Evolutionary conservation across 2,329 filamentous ascomycete genomes (phyloP).

Genomic region (Scopulariopsis brevicaulis): DNA sequence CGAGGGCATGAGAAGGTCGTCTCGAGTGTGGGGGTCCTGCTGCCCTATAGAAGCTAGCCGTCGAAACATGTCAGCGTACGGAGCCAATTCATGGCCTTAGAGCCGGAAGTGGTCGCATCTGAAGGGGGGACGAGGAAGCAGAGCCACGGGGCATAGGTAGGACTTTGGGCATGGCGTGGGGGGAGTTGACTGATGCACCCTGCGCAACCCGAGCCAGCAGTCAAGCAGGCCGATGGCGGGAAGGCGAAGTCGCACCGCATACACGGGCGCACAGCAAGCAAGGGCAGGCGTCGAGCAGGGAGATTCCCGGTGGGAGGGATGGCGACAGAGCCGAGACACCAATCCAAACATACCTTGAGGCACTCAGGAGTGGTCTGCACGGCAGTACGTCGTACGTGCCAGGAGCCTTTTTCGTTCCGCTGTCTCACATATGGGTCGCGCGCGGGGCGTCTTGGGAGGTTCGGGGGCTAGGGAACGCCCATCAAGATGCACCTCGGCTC

Average conservation of each 20-base stretch:
- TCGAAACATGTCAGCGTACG: conserved; percentile 27
- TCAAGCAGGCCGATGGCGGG: not conserved
- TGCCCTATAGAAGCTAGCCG: conserved; percentile 31
- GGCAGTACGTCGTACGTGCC: not conserved
- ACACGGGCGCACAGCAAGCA: not conserved
- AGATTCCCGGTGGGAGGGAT: not conserved
- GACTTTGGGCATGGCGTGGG: not conserved
- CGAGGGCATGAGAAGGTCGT: conserved; percentile 46
- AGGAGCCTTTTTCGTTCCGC: not conserved
- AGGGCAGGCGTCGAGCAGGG: not conserved
- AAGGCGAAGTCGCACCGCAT: not conserved
- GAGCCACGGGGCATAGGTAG: not conserved
- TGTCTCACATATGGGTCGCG: not conserved
- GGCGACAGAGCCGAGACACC: not conserved
- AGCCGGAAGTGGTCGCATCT: conserved; percentile 3
- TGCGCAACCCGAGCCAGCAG: not conserved
- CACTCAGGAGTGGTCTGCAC: not conserved
- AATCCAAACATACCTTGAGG: not conserved
- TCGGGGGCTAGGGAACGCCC: not conserved
- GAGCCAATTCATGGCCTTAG: conserved; percentile 6
- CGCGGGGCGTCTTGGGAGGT: not conserved
- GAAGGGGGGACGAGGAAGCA: not conserved
- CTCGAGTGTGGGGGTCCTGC: conserved; percentile 23
- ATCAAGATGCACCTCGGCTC: not conserved
- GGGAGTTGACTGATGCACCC: not conserved